phyloP scores from a whole-genome alignment of 257 asterid species.

The Datura wrightii region DNA sequence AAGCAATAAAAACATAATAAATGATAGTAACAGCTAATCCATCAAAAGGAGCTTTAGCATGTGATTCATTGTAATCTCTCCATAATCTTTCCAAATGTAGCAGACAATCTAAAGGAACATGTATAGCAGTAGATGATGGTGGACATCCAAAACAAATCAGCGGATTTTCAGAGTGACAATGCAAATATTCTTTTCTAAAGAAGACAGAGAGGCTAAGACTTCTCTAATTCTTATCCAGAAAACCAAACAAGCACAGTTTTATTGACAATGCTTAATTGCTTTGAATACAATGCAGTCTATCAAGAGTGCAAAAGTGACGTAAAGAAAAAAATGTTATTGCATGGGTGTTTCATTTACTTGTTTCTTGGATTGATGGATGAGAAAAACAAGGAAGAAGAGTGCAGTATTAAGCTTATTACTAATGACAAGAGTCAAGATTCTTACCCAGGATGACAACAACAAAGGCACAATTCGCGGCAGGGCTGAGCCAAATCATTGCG shows the following conservation, averaged over 20 bases:
- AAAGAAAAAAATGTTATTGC: background rate
- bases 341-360: background rate
- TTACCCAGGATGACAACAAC: slow-evolving; percentile 99
- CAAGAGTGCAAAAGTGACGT: background rate
- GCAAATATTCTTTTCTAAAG: background rate
- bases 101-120: background rate
- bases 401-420: background rate
- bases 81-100: background rate
- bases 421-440: slow-evolving; percentile 17
- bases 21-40: background rate
- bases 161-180: background rate
- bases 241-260: background rate
- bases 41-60: background rate
- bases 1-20: background rate
- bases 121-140: background rate
- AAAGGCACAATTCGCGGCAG: slow-evolving; percentile 90
- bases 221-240: background rate
- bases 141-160: background rate
- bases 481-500: slow-evolving; percentile 98
- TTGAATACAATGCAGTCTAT: background rate
- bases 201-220: background rate
- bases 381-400: slow-evolving; percentile 22
- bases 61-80: background rate
- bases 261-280: background rate
- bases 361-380: background rate